A percentile compares a stretch with the other conserved stretches of the same genome.
Conservation (phyloP, 768 basidiomycete genomes). For the Leccinum ochraceum region DNA sequence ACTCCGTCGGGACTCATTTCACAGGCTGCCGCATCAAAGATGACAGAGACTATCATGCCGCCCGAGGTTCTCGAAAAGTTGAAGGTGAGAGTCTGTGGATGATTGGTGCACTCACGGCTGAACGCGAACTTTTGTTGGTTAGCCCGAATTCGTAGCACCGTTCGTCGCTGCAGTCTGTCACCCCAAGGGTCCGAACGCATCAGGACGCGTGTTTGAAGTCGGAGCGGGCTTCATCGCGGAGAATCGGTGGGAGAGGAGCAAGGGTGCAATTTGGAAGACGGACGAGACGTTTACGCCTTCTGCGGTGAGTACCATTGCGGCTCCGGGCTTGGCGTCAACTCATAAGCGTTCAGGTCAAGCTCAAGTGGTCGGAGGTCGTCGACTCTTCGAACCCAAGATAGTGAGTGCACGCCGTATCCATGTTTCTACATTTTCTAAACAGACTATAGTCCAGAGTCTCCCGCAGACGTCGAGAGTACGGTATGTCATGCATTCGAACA, state of each 20-base stretch:
- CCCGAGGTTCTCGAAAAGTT: conserved; percentile 90
- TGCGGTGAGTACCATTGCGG: conserved; percentile 55
- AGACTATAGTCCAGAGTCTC: conserved; percentile 55
- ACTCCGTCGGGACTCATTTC: neutral
- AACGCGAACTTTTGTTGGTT: neutral
- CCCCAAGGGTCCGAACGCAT: conserved; percentile 77
- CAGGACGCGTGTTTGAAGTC: conserved; percentile 85
- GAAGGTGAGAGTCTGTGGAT: conserved; percentile 44
- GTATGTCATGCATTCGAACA: conserved; percentile 34
- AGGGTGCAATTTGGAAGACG: conserved; percentile 86
- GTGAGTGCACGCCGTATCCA: conserved; percentile 42
- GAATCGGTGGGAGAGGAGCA: conserved; percentile 90
- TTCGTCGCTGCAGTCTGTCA: conserved; percentile 88
- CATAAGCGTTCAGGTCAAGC: conserved; percentile 58
- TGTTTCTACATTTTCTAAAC: conserved; percentile 11
- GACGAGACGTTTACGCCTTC: conserved; percentile 92
- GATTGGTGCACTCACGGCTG: neutral
- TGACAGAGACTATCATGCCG: conserved; percentile 96
- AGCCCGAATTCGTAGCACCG: conserved; percentile 91
- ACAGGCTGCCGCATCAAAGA: conserved; percentile 88
- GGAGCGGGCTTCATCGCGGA: conserved; percentile 93
- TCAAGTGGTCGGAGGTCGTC: conserved; percentile 77
- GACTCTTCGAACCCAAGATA: conserved; percentile 75
- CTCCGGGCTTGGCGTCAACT: neutral
- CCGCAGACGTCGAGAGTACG: conserved; percentile 61